A percentile compares a stretch with the other conserved stretches of the same genome.
phyloP scores from a whole-genome alignment of 2,329 filamentous ascomycete genomes.

The Calonectria hawksworthii region DNA sequence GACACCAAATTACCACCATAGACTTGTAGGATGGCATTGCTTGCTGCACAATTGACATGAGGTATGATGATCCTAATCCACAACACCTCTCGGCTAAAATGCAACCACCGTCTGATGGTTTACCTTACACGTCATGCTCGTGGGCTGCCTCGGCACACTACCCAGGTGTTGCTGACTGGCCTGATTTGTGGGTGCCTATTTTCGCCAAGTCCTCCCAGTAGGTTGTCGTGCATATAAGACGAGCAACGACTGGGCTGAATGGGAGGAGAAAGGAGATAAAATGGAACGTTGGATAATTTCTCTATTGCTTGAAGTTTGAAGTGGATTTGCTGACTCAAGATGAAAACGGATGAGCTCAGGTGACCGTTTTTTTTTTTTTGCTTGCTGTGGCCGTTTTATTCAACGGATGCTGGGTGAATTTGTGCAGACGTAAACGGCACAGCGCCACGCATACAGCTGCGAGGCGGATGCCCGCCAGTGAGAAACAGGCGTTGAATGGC shows the following conservation, averaged over 20 bases:
- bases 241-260: neutral
- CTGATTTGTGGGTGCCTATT: neutral
- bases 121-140: slow-evolving; percentile 19
- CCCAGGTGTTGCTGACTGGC: neutral
- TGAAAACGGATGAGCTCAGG: neutral
- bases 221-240: slow-evolving; percentile 6
- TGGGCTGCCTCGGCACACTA: neutral
- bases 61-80: slow-evolving; percentile 35
- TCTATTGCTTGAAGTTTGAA: neutral
- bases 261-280: neutral
- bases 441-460: neutral
- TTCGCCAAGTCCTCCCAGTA: neutral
- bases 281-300: neutral
- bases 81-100: slow-evolving; percentile 25
- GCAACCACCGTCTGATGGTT: slow-evolving; percentile 1
- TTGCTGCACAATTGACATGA: slow-evolving; percentile 25
- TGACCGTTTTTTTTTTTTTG: neutral
- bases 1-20: slow-evolving; percentile 11
- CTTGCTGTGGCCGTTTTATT: neutral
- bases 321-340: neutral
- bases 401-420: neutral
- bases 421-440: slow-evolving; percentile 6
- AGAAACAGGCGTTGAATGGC: neutral
- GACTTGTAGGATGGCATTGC: slow-evolving; percentile 28
- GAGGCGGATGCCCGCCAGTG: neutral